Conservation (phyloP, 2,329 filamentous ascomycete species). For the Penicillium sp. region DNA sequence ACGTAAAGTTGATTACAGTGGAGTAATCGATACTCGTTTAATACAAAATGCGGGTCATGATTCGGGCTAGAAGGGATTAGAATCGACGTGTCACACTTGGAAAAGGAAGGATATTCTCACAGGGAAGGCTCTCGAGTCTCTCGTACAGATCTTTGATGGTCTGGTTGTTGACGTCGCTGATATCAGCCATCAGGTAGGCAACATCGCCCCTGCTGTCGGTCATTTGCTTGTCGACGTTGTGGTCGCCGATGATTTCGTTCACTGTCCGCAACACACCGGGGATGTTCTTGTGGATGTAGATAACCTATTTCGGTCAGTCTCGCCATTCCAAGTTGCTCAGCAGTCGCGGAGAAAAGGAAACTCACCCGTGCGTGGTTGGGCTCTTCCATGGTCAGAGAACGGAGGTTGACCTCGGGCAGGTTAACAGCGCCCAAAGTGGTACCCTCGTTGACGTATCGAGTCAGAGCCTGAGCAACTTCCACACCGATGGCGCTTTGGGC, state of each 20-base stretch:
- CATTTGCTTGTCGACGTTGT: slow-evolving; percentile 99
- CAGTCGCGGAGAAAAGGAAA: slow-evolving; percentile 4
- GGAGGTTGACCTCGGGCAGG: slow-evolving; percentile 87
- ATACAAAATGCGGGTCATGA: slow-evolving; percentile 45
- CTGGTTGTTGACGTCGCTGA: slow-evolving; percentile 73
- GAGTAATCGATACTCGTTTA: slow-evolving; percentile 21
- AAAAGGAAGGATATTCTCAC: slow-evolving; percentile 49
- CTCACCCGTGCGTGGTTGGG: slow-evolving; percentile 75
- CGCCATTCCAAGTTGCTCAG: no score
- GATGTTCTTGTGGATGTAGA: slow-evolving; percentile 95
- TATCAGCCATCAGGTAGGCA: slow-evolving; percentile 96
- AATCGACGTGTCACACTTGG: background rate
- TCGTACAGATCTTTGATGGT: slow-evolving; percentile 85
- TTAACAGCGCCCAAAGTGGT: slow-evolving; percentile 89
- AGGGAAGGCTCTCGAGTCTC: slow-evolving; percentile 71
- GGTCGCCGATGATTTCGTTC: slow-evolving; percentile 87
- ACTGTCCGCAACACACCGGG: slow-evolving; percentile 92
- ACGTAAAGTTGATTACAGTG: slow-evolving; percentile 23
- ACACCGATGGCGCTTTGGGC: slow-evolving; percentile 93
- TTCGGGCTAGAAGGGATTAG: slow-evolving; percentile 36
- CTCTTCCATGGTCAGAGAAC: slow-evolving; percentile 85
- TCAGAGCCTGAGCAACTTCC: slow-evolving; percentile 81
- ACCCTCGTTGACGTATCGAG: slow-evolving; percentile 94
- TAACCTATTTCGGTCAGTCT: slow-evolving; percentile 51
- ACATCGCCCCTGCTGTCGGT: slow-evolving; percentile 91